Evolutionary conservation across 352 stramenopile species (phyloP), one percentile per base, ranked within the genome.

Genomic region (Pythium apleroticum): DNA sequence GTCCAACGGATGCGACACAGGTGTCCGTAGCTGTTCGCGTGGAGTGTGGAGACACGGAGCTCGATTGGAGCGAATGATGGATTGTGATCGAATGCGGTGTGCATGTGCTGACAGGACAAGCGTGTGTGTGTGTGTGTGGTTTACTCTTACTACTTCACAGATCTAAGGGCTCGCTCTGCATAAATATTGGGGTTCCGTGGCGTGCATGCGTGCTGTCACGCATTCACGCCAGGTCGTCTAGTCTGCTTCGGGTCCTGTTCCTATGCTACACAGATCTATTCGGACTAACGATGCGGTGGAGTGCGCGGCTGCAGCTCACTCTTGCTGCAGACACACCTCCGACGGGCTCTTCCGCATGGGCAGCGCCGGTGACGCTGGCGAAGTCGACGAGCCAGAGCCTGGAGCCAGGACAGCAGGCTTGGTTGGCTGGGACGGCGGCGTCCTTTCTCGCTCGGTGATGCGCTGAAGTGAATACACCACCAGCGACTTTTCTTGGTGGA

Each of bases 401-500:
- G 33, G 20, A 39, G 43, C 43, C 43, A 50, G 20, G n/a, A 15
- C 43, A 12, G 10, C 7, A 15, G 53, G 33, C 25, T 43, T 48
- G 7, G 35, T 37, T 60, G 33, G 35, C 35, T 35, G 54, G 15
- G 6, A 20, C 20, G 20, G 9, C 15, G 17, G 11, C 54, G 20
- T 20, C 60, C 8, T 24, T 72, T 57, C 9, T 41, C 46, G 75
- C 28, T 83, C 73, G 3, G 65, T 78, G 72, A 92, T 84, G 25
- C 74, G 78, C 65, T 91, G 73, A 14, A 92, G 70, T 53, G 84
- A 84, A 49, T 89, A 91, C 46, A 92, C 69, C 22, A 92, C 61
- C 43, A 92, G 58, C 45, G 84, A 90, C 57, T 80, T 81, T 50
- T 92, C 84, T 68, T 92, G 78, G 52, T 86, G 74, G 52, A 92